Percentiles rank a stretch among this genome's conserved stretches.
Evolutionary conservation across 495 filamentous ascomycete genomes (phyloP).

Genomic region (Annulohypoxylon moriforme): DNA sequence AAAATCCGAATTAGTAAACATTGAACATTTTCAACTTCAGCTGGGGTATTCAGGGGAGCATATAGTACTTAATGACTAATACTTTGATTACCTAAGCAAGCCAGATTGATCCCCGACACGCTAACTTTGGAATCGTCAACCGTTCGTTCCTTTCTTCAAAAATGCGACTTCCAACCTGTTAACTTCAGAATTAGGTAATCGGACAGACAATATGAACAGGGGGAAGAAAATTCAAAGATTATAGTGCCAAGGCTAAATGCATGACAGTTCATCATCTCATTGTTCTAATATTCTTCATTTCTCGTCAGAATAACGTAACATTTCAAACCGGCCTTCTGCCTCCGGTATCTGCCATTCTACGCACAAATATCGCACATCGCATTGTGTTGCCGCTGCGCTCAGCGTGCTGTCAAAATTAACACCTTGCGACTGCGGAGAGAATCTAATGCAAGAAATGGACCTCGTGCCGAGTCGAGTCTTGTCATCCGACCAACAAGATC

Average conservation of each 20-base stretch:
- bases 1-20: conserved; percentile 6
- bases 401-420: conserved; percentile 9
- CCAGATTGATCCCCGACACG: neutral
- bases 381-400: conserved; percentile 27
- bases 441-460: conserved; percentile 31
- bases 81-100: conserved; percentile 5
- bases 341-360: conserved; percentile 13
- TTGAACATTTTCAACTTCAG: neutral
- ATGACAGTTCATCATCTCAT: conserved; percentile 5
- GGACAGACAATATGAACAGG: neutral
- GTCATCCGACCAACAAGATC: conserved; percentile 27
- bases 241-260: conserved; percentile 1
- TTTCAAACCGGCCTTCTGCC: conserved; percentile 5
- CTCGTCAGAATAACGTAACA: conserved; percentile 37
- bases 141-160: neutral
- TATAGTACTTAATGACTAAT: too few relatives aligned
- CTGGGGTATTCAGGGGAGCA: conserved; percentile 2
- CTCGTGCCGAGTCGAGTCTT: neutral
- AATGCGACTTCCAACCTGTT: conserved; percentile 10
- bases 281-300: neutral
- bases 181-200: conserved; percentile 27
- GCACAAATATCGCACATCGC: conserved; percentile 40
- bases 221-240: neutral
- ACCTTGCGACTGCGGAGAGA: conserved; percentile 23
- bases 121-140: neutral